Evolutionary conservation across 2,329 filamentous ascomycete species (phyloP).

Genomic region (Zasmidium cellare): DNA sequence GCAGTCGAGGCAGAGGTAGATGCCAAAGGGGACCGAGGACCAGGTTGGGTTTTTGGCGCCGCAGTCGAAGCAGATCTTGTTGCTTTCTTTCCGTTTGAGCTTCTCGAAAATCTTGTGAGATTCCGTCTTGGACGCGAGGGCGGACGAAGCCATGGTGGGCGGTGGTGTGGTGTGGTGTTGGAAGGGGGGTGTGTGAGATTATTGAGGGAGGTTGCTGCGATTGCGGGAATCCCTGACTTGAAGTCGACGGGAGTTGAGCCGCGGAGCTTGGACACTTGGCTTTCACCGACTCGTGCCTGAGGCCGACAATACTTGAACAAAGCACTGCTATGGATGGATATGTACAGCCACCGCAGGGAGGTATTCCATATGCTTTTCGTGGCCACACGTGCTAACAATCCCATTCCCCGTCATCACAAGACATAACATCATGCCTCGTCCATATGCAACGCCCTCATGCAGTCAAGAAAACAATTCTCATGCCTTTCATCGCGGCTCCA

Average conservation of each 20-base stretch:
- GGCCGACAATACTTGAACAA: too few relatives aligned
- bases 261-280: too few relatives aligned
- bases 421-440: not conserved
- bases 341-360: not conserved
- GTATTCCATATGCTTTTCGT: not conserved
- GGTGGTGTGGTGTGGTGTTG: not conserved
- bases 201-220: not conserved
- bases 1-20: conserved; percentile 97
- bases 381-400: not conserved
- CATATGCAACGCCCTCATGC: not conserved
- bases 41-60: conserved; percentile 96
- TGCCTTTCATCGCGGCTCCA: conserved; percentile 28
- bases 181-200: not conserved
- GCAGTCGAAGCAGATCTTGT: conserved; percentile 99
- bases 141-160: not conserved
- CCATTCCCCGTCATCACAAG: not conserved
- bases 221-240: not conserved
- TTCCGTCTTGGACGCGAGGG: conserved; percentile 80
- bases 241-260: not conserved
- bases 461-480: not conserved
- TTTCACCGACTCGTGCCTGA: too few relatives aligned
- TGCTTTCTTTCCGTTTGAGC: conserved; percentile 88
- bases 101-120: conserved; percentile 98
- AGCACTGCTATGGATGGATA: too few relatives aligned
- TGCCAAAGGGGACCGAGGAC: conserved; percentile 88